Conservation (phyloP, 2,329 filamentous ascomycete species). For the Passalora sequoiae region DNA sequence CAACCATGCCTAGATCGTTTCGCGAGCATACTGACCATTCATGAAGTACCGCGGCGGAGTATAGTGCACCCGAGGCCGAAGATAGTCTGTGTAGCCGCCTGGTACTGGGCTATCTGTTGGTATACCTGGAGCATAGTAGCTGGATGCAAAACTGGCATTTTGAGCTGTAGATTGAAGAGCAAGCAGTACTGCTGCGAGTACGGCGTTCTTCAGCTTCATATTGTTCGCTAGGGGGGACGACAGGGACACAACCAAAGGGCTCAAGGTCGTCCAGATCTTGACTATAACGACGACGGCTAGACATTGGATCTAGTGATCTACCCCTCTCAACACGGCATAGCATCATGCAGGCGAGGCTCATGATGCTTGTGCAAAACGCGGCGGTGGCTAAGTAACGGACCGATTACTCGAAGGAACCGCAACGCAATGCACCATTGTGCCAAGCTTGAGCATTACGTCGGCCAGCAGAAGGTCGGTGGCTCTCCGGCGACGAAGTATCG, state of each 20-base stretch:
- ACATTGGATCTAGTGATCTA: conserved; percentile 4
- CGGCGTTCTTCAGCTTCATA: conserved; percentile 2
- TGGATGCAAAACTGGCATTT: conserved; percentile 15
- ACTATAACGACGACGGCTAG: too few species aligned
- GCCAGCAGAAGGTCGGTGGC: background rate
- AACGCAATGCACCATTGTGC: too few species aligned
- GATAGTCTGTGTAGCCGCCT: conserved; percentile 38
- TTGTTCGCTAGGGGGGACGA: background rate
- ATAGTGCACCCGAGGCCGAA: conserved; percentile 53
- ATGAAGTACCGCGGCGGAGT: conserved; percentile 51
- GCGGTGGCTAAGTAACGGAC: conserved; percentile 1
- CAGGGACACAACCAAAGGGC: background rate
- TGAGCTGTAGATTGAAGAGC: conserved; percentile 14
- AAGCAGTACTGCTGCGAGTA: conserved; percentile 34
- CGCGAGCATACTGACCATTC: conserved; percentile 36
- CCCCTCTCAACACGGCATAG: conserved; percentile 1
- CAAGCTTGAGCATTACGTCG: background rate
- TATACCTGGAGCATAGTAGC: conserved; percentile 27
- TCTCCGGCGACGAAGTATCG: too few species aligned
- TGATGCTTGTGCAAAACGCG: background rate
- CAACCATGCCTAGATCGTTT: background rate
- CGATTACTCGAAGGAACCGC: background rate
- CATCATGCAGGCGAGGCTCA: background rate
- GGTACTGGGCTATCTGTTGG: conserved; percentile 34
- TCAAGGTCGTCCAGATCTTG: background rate